These are phyloP conservation scores for Colletotrichum siamense DNA, from an alignment of 2,329 filamentous ascomycete genomes.

Conservation along the genomic window DNA sequence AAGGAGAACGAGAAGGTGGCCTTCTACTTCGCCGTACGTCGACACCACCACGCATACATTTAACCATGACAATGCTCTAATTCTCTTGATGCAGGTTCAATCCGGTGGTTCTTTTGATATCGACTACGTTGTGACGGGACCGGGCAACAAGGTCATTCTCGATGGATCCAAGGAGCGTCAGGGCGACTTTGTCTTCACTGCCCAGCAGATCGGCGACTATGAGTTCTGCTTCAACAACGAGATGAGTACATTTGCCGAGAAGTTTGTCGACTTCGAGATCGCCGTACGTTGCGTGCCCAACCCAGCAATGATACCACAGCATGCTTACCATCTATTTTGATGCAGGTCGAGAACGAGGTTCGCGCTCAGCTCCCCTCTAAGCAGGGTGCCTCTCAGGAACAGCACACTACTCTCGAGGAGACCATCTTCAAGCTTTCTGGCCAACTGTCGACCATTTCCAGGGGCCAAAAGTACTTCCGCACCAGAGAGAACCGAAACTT, in stretches of 20 bases:
- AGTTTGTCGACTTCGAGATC: slow-evolving; percentile 98
- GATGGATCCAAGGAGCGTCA: slow-evolving; percentile 91
- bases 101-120: slow-evolving; percentile 97
- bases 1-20: slow-evolving; percentile 86
- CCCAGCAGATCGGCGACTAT: slow-evolving; percentile 86
- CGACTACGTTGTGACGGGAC: slow-evolving; percentile 87
- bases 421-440: slow-evolving; percentile 94
- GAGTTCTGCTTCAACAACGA: slow-evolving; percentile 98
- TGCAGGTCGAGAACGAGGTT: slow-evolving; percentile 87
- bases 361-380: slow-evolving; percentile 85
- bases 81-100: slow-evolving; percentile 75
- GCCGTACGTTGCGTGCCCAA: slow-evolving; percentile 62
- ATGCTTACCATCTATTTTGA: slow-evolving; percentile 14
- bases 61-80: not conserved
- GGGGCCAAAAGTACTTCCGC: slow-evolving; percentile 99
- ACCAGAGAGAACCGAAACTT: slow-evolving; percentile 99
- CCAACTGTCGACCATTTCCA: slow-evolving; percentile 89
- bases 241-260: slow-evolving; percentile 97
- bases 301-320: slow-evolving; percentile 1
- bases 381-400: slow-evolving; percentile 86
- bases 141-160: slow-evolving; percentile 80
- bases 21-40: slow-evolving; percentile 95
- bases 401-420: slow-evolving; percentile 88
- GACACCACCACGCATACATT: not conserved
- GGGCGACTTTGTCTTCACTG: slow-evolving; percentile 97